A percentile compares a stretch with the other conserved stretches of the same genome.
Conservation (phyloP, 305 asterid species). For the Solanum chacoense region DNA sequence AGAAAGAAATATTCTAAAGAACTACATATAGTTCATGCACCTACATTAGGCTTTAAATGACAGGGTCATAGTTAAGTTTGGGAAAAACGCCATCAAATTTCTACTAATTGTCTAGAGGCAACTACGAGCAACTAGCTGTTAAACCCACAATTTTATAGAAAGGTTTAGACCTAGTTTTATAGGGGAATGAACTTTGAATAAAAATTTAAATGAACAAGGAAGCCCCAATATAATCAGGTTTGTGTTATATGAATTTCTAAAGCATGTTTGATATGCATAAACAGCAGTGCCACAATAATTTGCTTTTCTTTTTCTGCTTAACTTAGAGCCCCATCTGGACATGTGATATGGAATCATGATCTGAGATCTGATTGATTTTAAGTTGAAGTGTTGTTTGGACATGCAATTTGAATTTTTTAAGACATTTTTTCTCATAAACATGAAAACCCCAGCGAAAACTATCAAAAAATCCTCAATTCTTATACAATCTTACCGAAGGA, state of each 20-base stretch:
- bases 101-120: not conserved
- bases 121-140: not conserved
- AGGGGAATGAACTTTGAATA: not conserved
- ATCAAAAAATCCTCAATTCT: not conserved
- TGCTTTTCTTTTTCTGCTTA: not conserved
- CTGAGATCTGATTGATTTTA: not conserved
- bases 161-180: not conserved
- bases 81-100: not conserved
- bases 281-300: not conserved
- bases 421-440: not conserved
- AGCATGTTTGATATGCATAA: not conserved
- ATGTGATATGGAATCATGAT: not conserved
- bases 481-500: not conserved
- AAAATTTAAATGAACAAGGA: not conserved
- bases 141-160: not conserved
- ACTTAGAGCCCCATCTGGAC: not conserved
- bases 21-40: not conserved
- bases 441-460: not conserved
- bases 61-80: not conserved
- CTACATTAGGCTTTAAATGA: not conserved
- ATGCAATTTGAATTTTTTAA: not conserved
- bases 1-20: not conserved
- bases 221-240: not conserved
- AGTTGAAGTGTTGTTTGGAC: not conserved
- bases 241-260: not conserved